Evolutionary conservation across 352 stramenopile genomes (phyloP), one percentile per base, ranked within the genome.

Genomic region (Aphanomyces invadans): DNA sequence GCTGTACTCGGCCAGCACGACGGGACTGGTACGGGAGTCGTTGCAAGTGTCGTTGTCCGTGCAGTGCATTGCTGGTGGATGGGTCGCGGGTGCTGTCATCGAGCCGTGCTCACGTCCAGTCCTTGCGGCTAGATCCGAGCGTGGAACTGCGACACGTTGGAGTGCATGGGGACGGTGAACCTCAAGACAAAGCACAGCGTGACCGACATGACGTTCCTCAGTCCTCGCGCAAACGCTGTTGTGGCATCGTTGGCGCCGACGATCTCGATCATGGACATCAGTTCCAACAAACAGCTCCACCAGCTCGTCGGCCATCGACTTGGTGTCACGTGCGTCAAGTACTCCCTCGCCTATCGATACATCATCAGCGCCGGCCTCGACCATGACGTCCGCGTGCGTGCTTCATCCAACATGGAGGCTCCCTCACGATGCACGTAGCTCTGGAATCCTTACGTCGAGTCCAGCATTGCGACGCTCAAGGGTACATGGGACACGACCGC

Each of bases 391-490:
- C 73, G 85, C 28, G 70, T 88, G 17, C 36, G 55, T 36, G 12
- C 2, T 28, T 29, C 25, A 36, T 15, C 23, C 23, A 19, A 29
- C n/a, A 29, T 45, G 1, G 25, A 1, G 9, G n/a, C 3, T 21
- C n/a, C 19, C 19, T 42, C 52, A 44, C 33, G 10, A 48, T 23
- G 4, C 25, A 25, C 53, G 26, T 52, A 64, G 55, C 55, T 64
- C 10, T 88, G 80, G 80, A 88, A 82, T 52, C 78, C 80, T 21
- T 77, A 83, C 39, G 71, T 87, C 11, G 76, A 86, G 29, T 73
- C 78, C 33, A 80, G 83, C 44, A 78, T 88, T 44, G 78, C 74
- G 1, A 74, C 72, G 23, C 59, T 88, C 4, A 11, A 28, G 46
- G 53, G 53, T 48, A 29, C 25, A 38, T 33, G 7, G 11, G 25